Percentiles rank a stretch among this genome's conserved stretches.
Conservation (phyloP, 2,329 filamentous ascomycete genomes). For the Fusarium napiforme region DNA sequence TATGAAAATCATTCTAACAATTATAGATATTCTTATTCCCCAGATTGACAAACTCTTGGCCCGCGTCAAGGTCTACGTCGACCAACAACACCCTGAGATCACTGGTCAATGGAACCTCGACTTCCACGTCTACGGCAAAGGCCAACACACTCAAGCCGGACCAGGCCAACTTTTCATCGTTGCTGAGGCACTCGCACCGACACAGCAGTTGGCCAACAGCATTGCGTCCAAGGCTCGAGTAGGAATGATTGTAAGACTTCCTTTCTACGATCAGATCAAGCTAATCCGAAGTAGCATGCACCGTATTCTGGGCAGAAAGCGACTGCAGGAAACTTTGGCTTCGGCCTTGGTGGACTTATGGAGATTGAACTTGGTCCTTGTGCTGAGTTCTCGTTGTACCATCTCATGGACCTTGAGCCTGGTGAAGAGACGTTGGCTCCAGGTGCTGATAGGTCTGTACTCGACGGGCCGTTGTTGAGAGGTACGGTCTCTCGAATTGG, state of each 20-base stretch:
- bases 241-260: constrained; percentile 45
- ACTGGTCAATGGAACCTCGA: constrained; percentile 39
- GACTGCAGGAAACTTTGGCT: constrained; percentile 62
- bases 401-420: constrained; percentile 56
- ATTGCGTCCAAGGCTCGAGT: constrained; percentile 45
- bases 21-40: constrained; percentile 26
- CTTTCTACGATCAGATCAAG: no score
- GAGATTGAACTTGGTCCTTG: constrained; percentile 50
- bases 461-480: neutral
- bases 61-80: constrained; percentile 28
- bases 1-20: fast-evolving
- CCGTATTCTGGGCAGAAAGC: constrained; percentile 63
- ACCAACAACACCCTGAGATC: constrained; percentile 34
- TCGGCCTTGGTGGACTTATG: constrained; percentile 45
- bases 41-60: constrained; percentile 31
- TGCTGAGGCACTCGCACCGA: constrained; percentile 57
- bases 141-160: neutral
- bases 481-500: constrained; percentile 11
- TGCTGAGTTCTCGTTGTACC: constrained; percentile 60
- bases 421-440: constrained; percentile 38
- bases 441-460: fast-evolving
- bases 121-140: constrained; percentile 58
- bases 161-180: constrained; percentile 54
- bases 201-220: constrained; percentile 57
- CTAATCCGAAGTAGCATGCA: no score